A percentile compares a stretch with the other conserved stretches of the same genome.
Conservation (phyloP, 108 stramenopile species). For the Nannochloropsis salina region DNA sequence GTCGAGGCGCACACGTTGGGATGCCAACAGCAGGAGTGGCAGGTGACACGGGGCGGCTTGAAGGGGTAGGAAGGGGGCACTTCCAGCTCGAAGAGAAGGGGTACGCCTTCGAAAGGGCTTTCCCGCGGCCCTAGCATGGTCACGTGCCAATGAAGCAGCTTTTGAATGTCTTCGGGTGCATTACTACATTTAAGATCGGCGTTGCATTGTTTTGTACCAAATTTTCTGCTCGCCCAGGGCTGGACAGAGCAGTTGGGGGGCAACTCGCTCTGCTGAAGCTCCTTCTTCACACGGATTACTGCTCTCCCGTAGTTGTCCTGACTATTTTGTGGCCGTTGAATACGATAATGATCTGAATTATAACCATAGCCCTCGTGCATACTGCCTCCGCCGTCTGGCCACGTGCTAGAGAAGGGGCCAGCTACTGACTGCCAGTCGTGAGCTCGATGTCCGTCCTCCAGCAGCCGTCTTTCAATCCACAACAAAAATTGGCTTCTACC, state of each 20-base stretch:
- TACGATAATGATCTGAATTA: not conserved
- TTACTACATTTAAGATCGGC: no score
- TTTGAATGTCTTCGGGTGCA: not conserved
- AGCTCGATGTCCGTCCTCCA: no score
- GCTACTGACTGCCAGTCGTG: no score
- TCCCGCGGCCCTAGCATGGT: not conserved
- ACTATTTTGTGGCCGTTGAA: no score
- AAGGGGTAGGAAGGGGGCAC: not conserved
- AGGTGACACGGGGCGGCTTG: not conserved
- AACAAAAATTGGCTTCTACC: no score
- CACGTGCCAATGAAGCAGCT: not conserved
- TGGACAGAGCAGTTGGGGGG: not conserved
- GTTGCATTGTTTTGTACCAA: no score
- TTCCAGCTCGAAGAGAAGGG: conserved; percentile 4
- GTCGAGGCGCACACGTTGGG: not conserved
- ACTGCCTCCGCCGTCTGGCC: not conserved
- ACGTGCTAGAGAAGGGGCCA: no score
- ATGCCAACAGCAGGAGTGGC: conserved; percentile 19
- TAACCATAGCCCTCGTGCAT: not conserved
- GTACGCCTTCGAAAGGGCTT: conserved; percentile 2
- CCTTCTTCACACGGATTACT: not conserved
- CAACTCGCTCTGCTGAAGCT: not conserved
- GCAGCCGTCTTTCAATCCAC: no score
- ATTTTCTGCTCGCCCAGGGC: not conserved
- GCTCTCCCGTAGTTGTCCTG: not conserved